phyloP scores from a whole-genome alignment of 2,329 filamentous ascomycete genomes.

The Colletotrichum echinochloae region DNA sequence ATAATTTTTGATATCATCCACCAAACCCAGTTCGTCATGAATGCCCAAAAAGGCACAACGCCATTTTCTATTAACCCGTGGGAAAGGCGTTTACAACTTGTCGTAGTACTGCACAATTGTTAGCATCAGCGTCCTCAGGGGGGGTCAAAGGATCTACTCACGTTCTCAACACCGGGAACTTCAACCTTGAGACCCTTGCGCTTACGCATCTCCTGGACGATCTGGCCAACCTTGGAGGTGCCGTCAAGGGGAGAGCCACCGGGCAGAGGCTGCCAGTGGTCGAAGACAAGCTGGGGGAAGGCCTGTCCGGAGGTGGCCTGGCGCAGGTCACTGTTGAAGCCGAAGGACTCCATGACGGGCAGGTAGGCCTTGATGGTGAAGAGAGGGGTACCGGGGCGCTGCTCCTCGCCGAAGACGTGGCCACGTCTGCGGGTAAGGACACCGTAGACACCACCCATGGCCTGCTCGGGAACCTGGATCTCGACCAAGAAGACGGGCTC shows the following conservation, averaged over 20 bases:
- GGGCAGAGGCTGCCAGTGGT: slow-evolving; percentile 97
- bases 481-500: slow-evolving; percentile 99
- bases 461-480: slow-evolving; percentile 97
- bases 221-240: slow-evolving; percentile 82
- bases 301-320: slow-evolving; percentile 94
- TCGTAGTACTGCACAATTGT: slow-evolving; percentile 84
- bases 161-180: slow-evolving; percentile 93
- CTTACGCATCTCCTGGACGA: slow-evolving; percentile 94
- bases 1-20: slow-evolving; percentile 48
- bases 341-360: slow-evolving; percentile 97
- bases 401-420: slow-evolving; percentile 99
- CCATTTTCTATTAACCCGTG: slow-evolving; percentile 59
- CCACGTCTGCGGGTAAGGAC: slow-evolving; percentile 97
- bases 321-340: slow-evolving; percentile 98
- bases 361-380: slow-evolving; percentile 99
- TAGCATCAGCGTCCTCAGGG: slow-evolving; percentile 42
- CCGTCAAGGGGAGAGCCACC: slow-evolving; percentile 92
- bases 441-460: slow-evolving; percentile 99
- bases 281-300: slow-evolving; percentile 98
- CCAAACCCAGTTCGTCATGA: slow-evolving; percentile 55
- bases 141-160: slow-evolving; percentile 66
- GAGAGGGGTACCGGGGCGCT: slow-evolving; percentile 97
- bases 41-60: slow-evolving; percentile 58
- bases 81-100: slow-evolving; percentile 83
- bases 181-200: slow-evolving; percentile 99